Evolutionary conservation across 2,329 filamentous ascomycete genomes (phyloP).

Genomic region (Cytospora chrysosperma): DNA sequence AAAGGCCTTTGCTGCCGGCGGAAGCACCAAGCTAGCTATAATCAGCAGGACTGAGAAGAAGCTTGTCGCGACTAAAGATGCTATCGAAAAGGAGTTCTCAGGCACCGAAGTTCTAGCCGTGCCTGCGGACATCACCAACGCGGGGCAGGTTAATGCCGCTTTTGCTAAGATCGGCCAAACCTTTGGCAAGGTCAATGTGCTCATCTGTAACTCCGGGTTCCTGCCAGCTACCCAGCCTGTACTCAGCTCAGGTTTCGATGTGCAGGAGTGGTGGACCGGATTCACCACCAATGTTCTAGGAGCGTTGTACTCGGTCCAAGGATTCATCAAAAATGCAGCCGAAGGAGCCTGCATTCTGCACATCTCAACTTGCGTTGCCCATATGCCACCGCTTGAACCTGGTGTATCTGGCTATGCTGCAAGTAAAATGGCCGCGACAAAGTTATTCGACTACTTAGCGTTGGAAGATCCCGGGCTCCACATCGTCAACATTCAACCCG

Average conservation of each 20-base stretch:
- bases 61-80: slow-evolving; percentile 8
- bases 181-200: not conserved
- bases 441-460: slow-evolving; percentile 37
- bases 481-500: slow-evolving; percentile 42
- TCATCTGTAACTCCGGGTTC: not conserved
- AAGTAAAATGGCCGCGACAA: slow-evolving; percentile 36
- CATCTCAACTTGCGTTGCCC: slow-evolving; percentile 21
- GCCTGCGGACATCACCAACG: slow-evolving; percentile 2
- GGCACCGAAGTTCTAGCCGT: not conserved
- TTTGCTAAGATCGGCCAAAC: not conserved
- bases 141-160: slow-evolving; percentile 2
- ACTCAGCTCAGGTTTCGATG: not conserved
- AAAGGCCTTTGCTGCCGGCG: slow-evolving; percentile 1
- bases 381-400: slow-evolving; percentile 27
- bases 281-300: slow-evolving; percentile 6
- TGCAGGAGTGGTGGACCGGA: slow-evolving; percentile 5
- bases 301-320: slow-evolving; percentile 5
- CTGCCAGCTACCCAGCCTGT: not conserved
- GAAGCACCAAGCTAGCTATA: not conserved
- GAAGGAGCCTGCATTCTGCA: slow-evolving; percentile 6
- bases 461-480: slow-evolving; percentile 37
- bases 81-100: not conserved
- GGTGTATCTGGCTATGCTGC: slow-evolving; percentile 33
- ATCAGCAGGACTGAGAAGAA: slow-evolving; percentile 4
- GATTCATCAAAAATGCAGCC: slow-evolving; percentile 3